Percentiles rank a stretch among this genome's conserved stretches.
Conservation (phyloP, 257 asterid genomes). For the Nicotiana undulata region DNA sequence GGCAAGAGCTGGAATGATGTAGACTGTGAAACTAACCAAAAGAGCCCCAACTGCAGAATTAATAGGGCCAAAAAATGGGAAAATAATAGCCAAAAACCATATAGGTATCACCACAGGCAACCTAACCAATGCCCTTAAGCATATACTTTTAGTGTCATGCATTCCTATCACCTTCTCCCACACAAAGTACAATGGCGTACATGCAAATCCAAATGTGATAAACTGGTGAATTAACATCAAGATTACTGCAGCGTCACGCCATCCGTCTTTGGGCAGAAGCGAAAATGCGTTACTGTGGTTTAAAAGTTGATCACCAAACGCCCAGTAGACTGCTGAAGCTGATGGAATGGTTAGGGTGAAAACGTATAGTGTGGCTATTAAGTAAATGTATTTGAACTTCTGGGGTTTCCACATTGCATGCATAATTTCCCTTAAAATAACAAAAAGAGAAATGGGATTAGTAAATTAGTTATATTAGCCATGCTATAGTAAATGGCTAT, state of each 20-base stretch:
- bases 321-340: constrained; percentile 91
- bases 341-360: constrained; percentile 88
- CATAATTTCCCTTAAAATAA: constrained; percentile 64
- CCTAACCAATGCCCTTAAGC: constrained; percentile 76
- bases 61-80: constrained; percentile 92
- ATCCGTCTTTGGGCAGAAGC: constrained; percentile 56
- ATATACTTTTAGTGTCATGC: constrained; percentile 80
- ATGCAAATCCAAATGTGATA: constrained; percentile 88
- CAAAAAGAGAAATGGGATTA: not conserved
- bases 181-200: constrained; percentile 87
- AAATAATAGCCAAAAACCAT: constrained; percentile 90
- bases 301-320: constrained; percentile 77
- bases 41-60: constrained; percentile 94
- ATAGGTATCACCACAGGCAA: constrained; percentile 85
- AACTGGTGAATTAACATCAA: constrained; percentile 97
- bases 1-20: constrained; percentile 80
- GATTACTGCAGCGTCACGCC: constrained; percentile 87
- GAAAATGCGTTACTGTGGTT: constrained; percentile 81
- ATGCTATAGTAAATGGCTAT: not conserved
- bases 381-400: constrained; percentile 81
- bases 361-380: constrained; percentile 74
- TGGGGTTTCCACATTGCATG: constrained; percentile 98
- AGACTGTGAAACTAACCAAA: constrained; percentile 88
- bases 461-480: not conserved
- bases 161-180: constrained; percentile 99